Evolutionary conservation across 306 rosid genomes (phyloP), one percentile per base, ranked within the genome.

Genomic region (Citrullus amarus): DNA sequence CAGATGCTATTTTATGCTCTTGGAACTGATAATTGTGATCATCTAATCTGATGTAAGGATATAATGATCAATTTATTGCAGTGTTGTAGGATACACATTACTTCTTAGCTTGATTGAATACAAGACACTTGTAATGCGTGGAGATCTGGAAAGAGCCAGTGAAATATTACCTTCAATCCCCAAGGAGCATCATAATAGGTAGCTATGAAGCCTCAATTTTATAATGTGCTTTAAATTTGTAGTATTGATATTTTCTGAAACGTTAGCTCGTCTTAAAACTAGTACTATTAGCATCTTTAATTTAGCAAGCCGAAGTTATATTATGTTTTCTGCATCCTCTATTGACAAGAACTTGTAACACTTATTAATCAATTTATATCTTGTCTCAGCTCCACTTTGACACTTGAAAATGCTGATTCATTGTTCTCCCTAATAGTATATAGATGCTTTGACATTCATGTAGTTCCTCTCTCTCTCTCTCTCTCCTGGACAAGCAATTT

Each of bases 111-210:
- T 95, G 92, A 92, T 95, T 71, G 99, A 95, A 86, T 95, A 95
- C 88, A 95, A 95, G 88, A 95, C 99, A 55, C 97, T 95, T 80
- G 97, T 95, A 80, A 87, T 92, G 95, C 99, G 99, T 69, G 99
- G 99, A 75, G 99, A 95, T 80, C 80, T 91, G 61, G 96, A 95
- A 78, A 85, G 80, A 86, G 97, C 99, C 76, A 87, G 57, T 85
- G 92, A 92, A 83, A 72, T 95, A 70, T 85, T 95, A 79, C 91
- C 96, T 74, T 79, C 96, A 76, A 95, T 95, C 85, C 99, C 99
- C 67, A 82, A 82, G 69, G 97, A 90, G 86, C 97, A 95, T 81
- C 97, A 91, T 79, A 92, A 92, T 83, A 91, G 92, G 99, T 95
- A 83, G 32, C 41, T 61, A 14, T 20, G 56, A 77, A 77, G 2